Evolutionary conservation across 2,329 filamentous ascomycete genomes (phyloP).

Genomic region (Clonostachys rosea): DNA sequence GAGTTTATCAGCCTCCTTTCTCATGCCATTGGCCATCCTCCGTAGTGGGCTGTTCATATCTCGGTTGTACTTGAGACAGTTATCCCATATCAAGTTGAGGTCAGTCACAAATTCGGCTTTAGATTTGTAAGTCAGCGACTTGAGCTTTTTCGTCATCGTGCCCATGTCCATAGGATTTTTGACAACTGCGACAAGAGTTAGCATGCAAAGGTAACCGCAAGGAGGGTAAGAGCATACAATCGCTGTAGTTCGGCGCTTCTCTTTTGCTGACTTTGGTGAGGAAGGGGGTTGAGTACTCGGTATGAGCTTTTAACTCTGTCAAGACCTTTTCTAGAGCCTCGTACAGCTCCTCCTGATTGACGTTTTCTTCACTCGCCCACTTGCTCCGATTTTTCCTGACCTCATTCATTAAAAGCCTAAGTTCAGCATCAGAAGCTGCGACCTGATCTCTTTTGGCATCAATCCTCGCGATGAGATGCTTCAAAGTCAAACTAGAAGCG

Average conservation of each 20-base stretch:
- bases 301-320: constrained; percentile 94
- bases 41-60: constrained; percentile 82
- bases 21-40: constrained; percentile 93
- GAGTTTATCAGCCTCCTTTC: constrained; percentile 94
- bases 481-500: constrained; percentile 90
- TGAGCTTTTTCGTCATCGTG: constrained; percentile 97
- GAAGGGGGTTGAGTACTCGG: constrained; percentile 96
- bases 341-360: constrained; percentile 96
- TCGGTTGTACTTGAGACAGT: constrained; percentile 93
- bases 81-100: constrained; percentile 93
- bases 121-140: constrained; percentile 72
- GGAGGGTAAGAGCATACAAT: constrained; percentile 52
- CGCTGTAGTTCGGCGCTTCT: constrained; percentile 93
- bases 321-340: constrained; percentile 95
- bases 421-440: constrained; percentile 84
- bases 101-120: constrained; percentile 95
- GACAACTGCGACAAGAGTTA: constrained; percentile 57
- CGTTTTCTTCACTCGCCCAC: constrained; percentile 96
- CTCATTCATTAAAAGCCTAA: constrained; percentile 91
- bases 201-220: constrained; percentile 1
- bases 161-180: constrained; percentile 98
- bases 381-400: constrained; percentile 97
- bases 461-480: constrained; percentile 94
- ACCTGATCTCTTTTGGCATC: constrained; percentile 90
- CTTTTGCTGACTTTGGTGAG: constrained; percentile 92